phyloP scores from a whole-genome alignment of 768 basidiomycete genomes.

The Tulasnella sp. region DNA sequence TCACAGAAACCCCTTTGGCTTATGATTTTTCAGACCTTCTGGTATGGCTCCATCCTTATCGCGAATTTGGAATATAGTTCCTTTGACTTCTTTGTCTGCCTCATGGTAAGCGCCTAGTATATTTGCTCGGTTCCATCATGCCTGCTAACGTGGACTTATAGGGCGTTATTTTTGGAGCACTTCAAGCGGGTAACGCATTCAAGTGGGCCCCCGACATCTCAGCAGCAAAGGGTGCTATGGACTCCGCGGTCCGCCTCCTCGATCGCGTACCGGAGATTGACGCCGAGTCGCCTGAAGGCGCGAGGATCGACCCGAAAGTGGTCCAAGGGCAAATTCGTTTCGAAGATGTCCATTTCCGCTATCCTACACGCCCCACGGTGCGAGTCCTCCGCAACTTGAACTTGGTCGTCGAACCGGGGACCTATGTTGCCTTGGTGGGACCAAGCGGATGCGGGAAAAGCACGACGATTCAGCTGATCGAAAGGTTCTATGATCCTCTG shows the following conservation, averaged over 20 bases:
- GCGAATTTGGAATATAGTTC: conserved; percentile 52
- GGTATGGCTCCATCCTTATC: conserved; percentile 65
- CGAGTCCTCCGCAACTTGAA: conserved; percentile 34
- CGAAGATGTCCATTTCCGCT: conserved; percentile 39
- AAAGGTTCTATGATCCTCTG: conserved; percentile 34
- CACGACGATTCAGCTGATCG: conserved; percentile 32
- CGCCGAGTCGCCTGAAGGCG: conserved; percentile 38
- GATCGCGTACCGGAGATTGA: conserved; percentile 39
- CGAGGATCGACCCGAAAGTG: conserved; percentile 36
- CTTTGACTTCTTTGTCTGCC: conserved; percentile 72
- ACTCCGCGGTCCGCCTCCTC: conserved; percentile 37
- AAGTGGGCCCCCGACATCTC: conserved; percentile 40
- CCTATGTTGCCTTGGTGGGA: conserved; percentile 35
- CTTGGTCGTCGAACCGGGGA: conserved; percentile 28
- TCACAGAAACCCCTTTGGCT: too few relatives aligned
- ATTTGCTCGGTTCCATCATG: too few relatives aligned
- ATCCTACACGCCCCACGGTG: conserved; percentile 38
- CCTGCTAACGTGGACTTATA: conserved; percentile 33
- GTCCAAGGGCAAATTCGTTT: conserved; percentile 39
- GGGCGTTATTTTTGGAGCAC: conserved; percentile 71
- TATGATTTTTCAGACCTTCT: conserved; percentile 53
- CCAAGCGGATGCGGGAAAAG: conserved; percentile 32
- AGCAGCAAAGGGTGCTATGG: conserved; percentile 39
- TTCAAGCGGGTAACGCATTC: conserved; percentile 45
- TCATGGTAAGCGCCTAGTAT: too few relatives aligned